Conservation (phyloP, 768 basidiomycete genomes). For the Psilocybe cubensis region DNA sequence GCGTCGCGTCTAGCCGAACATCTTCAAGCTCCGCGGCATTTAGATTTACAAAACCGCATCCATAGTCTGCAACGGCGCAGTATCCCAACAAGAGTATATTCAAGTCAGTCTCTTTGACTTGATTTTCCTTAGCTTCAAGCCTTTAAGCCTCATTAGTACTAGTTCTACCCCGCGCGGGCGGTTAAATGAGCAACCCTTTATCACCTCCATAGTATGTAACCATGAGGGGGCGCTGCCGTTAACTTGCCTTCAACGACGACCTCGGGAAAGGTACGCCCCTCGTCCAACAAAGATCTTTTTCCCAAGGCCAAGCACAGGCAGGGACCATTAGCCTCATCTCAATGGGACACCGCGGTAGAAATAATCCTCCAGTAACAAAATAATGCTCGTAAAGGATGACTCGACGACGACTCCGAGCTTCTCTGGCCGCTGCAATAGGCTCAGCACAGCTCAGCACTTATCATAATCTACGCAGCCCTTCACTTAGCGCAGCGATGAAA, state of each 20-base stretch:
- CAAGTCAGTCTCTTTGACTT: neutral
- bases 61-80: neutral
- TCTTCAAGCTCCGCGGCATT: neutral
- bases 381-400: neutral
- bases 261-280: neutral
- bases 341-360: neutral
- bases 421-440: too few relatives aligned
- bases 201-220: neutral
- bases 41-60: neutral
- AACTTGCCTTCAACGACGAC: neutral
- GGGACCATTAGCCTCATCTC: neutral
- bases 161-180: neutral
- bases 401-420: neutral
- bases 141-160: too few relatives aligned
- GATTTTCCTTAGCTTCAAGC: neutral
- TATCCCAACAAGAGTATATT: neutral
- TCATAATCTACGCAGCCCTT: neutral
- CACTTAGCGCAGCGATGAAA: neutral
- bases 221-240: neutral
- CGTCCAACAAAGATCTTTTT: neutral
- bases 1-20: neutral
- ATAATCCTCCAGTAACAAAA: neutral
- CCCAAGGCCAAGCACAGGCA: neutral
- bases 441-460: neutral
- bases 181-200: neutral